Percentiles rank a stretch among this genome's conserved stretches.
phyloP scores from a whole-genome alignment of 1,284 basidiomycete genomes.

The Wallemia ichthyophaga region DNA sequence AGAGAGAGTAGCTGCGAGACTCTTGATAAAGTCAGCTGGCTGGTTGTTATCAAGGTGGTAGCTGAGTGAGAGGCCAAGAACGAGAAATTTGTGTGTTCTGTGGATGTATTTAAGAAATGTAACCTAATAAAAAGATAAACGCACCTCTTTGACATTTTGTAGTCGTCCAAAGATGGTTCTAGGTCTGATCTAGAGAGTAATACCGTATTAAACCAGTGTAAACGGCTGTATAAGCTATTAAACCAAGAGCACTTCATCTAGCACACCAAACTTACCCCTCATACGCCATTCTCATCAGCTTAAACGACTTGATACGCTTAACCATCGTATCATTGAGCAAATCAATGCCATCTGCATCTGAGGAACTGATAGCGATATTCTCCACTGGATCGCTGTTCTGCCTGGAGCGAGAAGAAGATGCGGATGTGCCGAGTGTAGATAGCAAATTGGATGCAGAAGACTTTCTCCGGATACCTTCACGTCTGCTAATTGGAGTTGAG shows the following conservation, averaged over 20 bases:
- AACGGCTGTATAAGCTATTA: conserved; percentile 8
- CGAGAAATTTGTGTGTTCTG: conserved; percentile 16
- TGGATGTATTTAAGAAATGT: conserved; percentile 5
- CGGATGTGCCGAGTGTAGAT: neutral
- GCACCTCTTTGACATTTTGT: conserved; percentile 8
- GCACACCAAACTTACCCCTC: neutral
- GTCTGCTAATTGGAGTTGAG: too few species aligned
- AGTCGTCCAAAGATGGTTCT: conserved; percentile 12
- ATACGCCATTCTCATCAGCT: neutral
- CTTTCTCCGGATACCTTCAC: neutral
- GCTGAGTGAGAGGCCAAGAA: conserved; percentile 19
- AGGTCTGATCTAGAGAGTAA: conserved; percentile 11
- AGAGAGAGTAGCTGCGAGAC: conserved; percentile 15
- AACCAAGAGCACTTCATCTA: neutral
- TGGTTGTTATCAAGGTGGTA: conserved; percentile 17
- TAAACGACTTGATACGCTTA: neutral
- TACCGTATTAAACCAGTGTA: conserved; percentile 17
- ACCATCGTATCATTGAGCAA: neutral
- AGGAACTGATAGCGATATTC: neutral
- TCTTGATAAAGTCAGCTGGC: conserved; percentile 16
- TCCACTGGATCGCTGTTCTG: neutral
- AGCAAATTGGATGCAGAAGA: neutral
- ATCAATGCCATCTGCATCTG: neutral
- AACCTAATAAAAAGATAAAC: neutral
- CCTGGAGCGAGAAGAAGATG: neutral